These are phyloP conservation scores for Penicillium palitans DNA, from an alignment of 2,329 filamentous ascomycete species.

Conservation along the genomic window DNA sequence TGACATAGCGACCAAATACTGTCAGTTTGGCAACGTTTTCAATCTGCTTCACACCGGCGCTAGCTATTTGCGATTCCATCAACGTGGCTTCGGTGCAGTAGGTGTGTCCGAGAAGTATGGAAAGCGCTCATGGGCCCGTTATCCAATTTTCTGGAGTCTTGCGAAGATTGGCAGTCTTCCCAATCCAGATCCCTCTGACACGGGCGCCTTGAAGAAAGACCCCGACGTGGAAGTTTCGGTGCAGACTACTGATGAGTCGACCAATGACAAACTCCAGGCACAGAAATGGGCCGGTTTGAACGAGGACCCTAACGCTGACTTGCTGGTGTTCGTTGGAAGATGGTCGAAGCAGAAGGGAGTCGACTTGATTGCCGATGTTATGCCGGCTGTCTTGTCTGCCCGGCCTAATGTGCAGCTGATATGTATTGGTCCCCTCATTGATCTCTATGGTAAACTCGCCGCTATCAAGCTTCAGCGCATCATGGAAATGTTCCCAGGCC, in stretches of 20 bases:
- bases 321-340: conserved; percentile 68
- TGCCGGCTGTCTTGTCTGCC: conserved; percentile 62
- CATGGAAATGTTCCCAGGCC: conserved; percentile 65
- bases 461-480: conserved; percentile 64
- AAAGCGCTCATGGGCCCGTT: conserved; percentile 64
- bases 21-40: conserved; percentile 67
- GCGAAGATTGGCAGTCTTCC: conserved; percentile 63
- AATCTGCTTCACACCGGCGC: conserved; percentile 66
- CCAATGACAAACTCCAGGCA: conserved; percentile 58
- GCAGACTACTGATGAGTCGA: conserved; percentile 60
- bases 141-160: conserved; percentile 69
- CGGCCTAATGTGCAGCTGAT: conserved; percentile 63
- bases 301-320: conserved; percentile 61
- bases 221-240: conserved; percentile 56
- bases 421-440: conserved; percentile 66
- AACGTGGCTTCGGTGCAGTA: conserved; percentile 68
- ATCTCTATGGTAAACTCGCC: conserved; percentile 67
- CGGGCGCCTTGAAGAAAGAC: conserved; percentile 60
- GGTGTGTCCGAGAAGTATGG: conserved; percentile 69
- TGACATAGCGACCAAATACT: conserved; percentile 5
- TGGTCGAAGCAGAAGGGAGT: conserved; percentile 71
- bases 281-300: conserved; percentile 68
- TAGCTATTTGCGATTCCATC: conserved; percentile 65
- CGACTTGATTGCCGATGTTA: conserved; percentile 67
- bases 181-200: conserved; percentile 66